A percentile compares a stretch with the other conserved stretches of the same genome.
These are phyloP conservation scores for Pochonia chlamydosporia DNA, from an alignment of 2,329 filamentous ascomycete species.

Conservation along the genomic window DNA sequence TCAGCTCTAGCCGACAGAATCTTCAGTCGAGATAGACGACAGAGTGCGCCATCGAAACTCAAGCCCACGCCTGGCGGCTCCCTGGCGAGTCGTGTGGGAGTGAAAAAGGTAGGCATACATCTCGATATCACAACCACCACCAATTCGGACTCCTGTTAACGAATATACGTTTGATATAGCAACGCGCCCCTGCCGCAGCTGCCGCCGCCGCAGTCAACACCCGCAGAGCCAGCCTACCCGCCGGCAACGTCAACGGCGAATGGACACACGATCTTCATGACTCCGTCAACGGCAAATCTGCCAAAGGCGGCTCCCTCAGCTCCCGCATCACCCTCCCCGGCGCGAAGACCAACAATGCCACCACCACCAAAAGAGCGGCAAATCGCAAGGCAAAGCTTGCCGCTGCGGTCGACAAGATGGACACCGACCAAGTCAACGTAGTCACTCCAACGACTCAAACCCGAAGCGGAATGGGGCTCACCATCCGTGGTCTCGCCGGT, in stretches of 20 bases:
- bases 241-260: slow-evolving; percentile 57
- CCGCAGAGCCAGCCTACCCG: slow-evolving; percentile 28
- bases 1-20: slow-evolving; percentile 67
- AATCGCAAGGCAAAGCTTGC: slow-evolving; percentile 33
- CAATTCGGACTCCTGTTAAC: slow-evolving; percentile 1
- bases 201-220: slow-evolving; percentile 1
- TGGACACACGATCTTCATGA: slow-evolving; percentile 68
- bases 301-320: slow-evolving; percentile 34
- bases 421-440: slow-evolving; percentile 33
- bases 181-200: slow-evolving; percentile 10
- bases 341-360: slow-evolving; percentile 9
- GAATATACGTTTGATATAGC: slow-evolving; percentile 12
- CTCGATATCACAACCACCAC: slow-evolving; percentile 5
- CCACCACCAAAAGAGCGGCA: slow-evolving; percentile 15
- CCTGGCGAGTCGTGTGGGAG: slow-evolving; percentile 65
- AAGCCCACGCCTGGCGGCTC: slow-evolving; percentile 45
- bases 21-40: slow-evolving; percentile 55
- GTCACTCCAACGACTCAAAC: slow-evolving; percentile 12
- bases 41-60: slow-evolving; percentile 48
- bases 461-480: slow-evolving; percentile 43
- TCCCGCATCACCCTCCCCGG: slow-evolving; percentile 39
- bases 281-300: slow-evolving; percentile 27
- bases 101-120: slow-evolving; percentile 55
- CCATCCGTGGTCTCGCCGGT: slow-evolving; percentile 67
- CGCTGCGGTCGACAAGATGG: slow-evolving; percentile 37